Evolutionary conservation across 257 asterid genomes (phyloP), one percentile per base, ranked within the genome.

Genomic region (Solanum chmielewskii): DNA sequence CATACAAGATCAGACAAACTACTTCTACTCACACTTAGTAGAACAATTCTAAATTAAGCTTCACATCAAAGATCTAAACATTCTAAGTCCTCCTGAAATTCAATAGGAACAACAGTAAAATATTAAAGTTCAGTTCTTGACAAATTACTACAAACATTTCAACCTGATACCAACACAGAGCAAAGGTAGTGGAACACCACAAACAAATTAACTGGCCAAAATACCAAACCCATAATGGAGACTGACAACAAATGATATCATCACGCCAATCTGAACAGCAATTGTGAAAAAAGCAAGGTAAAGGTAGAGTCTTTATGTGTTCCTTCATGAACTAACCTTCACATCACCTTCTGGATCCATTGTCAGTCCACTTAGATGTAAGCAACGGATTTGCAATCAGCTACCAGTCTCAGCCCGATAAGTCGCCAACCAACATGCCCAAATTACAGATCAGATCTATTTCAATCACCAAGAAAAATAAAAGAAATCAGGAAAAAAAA

Each of bases 341-440:
- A 85, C 88, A 91, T 95, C 98, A 64, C 92, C 93, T 91, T 94
- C 99, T 73, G 95, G 88, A 89, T 96, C 98, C 99, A 96, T 95
- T 77, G 86, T 85, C 88, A 59, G 89, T 87, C 64, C 59, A 90
- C 89, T 91, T 85, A 80, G 52, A 37, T 21, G 82, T 74, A 74
- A 74, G 39, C 82, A 87, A 88, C 68, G 73, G 88, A 86, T 88
- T 88, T 90, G 82, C 90, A 90, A 83, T 88, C 73, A 89, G 71
- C 75, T 80, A 78, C 25, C 41, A 87, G 88, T 87, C 90, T 91
- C 91, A 93, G 87, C 90, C 88, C 66, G 85, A 90, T 83, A 84
- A 41, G 83, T 83, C 11, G 42, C 78, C 86, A 64, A 76, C 84
- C 89, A 83, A 89, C 98, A 94, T 93, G 81, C 92, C 91, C 90